A percentile compares a stretch with the other conserved stretches of the same genome.
These are phyloP conservation scores for Babesia sp. DNA, from an alignment of 169 alveolate genomes.

Conservation along the genomic window DNA sequence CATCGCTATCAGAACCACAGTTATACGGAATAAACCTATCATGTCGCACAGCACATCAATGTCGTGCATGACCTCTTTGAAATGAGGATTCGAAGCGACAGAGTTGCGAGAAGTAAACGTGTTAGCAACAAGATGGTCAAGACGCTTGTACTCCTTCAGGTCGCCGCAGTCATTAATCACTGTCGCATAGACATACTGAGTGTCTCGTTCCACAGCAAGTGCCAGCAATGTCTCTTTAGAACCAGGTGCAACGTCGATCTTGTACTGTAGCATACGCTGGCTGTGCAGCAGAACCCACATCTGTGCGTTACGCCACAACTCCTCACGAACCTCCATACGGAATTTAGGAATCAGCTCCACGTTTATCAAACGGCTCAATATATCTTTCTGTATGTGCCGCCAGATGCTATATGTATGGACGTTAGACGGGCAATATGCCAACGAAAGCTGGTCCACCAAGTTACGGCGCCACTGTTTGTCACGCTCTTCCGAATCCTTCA, in stretches of 20 bases:
- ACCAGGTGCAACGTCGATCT: constrained; percentile 54
- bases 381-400: constrained; percentile 32
- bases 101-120: background rate
- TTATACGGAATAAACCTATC: background rate
- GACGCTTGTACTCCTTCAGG: constrained; percentile 21
- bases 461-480: constrained; percentile 70
- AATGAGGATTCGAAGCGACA: background rate
- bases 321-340: constrained; percentile 56
- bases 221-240: constrained; percentile 22
- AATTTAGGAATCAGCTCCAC: constrained; percentile 56
- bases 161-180: constrained; percentile 48
- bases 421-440: constrained; percentile 47
- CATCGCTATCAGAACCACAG: constrained; percentile 19
- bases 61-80: constrained; percentile 22
- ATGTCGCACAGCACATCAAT: constrained; percentile 4
- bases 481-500: constrained; percentile 58
- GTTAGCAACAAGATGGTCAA: constrained; percentile 30
- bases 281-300: constrained; percentile 42
- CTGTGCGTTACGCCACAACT: constrained; percentile 46
- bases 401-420: constrained; percentile 44
- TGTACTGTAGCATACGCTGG: constrained; percentile 54
- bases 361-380: constrained; percentile 38
- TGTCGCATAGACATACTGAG: constrained; percentile 24
- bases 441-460: constrained; percentile 58
- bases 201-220: constrained; percentile 13